Conservation (phyloP, 345 rosid genomes). For the Eucalyptus tenuipes region DNA sequence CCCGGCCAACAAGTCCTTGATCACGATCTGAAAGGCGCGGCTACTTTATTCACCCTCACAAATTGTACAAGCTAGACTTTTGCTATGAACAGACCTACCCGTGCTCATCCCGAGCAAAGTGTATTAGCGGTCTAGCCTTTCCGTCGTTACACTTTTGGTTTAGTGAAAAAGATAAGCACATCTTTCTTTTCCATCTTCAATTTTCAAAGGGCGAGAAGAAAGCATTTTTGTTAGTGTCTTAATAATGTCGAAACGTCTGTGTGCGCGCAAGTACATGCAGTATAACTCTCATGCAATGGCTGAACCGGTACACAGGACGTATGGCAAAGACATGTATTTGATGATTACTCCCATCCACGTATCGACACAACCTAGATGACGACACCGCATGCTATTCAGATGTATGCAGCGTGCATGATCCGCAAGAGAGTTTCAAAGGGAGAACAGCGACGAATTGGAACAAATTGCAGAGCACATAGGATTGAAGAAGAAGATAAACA, state of each 20-base stretch:
- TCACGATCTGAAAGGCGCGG: slow-evolving; percentile 1
- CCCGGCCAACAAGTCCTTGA: not conserved
- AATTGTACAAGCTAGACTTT: slow-evolving; percentile 5
- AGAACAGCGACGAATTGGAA: not conserved
- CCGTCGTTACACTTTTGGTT: not conserved
- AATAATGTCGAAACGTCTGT: not conserved
- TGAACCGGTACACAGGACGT: not conserved
- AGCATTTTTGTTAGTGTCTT: not conserved
- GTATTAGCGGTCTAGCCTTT: not conserved
- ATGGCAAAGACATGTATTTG: not conserved
- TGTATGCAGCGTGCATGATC: not conserved
- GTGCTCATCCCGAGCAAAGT: not conserved
- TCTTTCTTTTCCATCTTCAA: not conserved
- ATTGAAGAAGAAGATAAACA: not conserved
- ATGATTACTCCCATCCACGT: not conserved
- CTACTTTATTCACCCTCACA: slow-evolving; percentile 2
- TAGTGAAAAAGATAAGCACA: not conserved
- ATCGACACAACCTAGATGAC: not conserved
- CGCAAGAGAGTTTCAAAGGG: not conserved
- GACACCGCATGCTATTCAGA: not conserved
- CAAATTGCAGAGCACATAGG: not conserved
- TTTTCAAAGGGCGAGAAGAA: not conserved
- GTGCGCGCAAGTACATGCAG: not conserved
- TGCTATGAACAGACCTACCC: not conserved
- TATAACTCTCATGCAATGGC: not conserved